A percentile compares a stretch with the other conserved stretches of the same genome.
Evolutionary conservation across 306 rosid species (phyloP).

Genomic region (Cucumis cinereus): DNA sequence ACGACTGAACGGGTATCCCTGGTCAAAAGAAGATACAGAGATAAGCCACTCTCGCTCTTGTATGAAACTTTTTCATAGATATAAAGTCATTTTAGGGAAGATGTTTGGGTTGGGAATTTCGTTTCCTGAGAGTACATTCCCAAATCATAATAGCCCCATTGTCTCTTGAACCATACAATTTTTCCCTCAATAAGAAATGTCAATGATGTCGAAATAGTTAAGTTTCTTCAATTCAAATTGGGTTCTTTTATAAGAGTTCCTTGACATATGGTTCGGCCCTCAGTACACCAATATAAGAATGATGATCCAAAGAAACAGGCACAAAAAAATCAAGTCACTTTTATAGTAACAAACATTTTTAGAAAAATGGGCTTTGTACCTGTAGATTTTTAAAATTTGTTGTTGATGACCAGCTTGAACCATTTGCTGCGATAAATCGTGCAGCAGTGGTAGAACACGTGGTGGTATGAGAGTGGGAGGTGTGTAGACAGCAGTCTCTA

Average conservation of each 20-base stretch:
- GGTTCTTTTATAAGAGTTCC: background rate
- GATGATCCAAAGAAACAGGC: background rate
- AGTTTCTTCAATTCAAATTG: background rate
- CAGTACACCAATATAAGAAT: background rate
- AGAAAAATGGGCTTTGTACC: conserved; percentile 24
- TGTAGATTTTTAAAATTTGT: conserved; percentile 63
- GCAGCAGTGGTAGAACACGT: conserved; percentile 64
- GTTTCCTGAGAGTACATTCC: background rate
- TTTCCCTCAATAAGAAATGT: background rate
- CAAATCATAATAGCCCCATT: background rate
- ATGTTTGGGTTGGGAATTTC: background rate
- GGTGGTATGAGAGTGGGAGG: conserved; percentile 92
- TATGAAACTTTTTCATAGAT: background rate
- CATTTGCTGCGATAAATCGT: conserved; percentile 80
- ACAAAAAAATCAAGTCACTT: background rate
- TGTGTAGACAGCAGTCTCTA: conserved; percentile 65
- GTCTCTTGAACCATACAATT: background rate
- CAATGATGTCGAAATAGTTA: background rate
- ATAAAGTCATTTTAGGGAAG: background rate
- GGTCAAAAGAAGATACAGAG: conserved; percentile 9
- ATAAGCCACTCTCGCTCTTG: background rate
- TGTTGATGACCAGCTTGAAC: conserved; percentile 86
- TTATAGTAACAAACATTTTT: background rate
- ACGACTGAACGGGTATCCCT: conserved; percentile 81
- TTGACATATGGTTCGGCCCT: background rate